These are phyloP conservation scores for Torrubiellomyces zombiae DNA, from an alignment of 2,329 filamentous ascomycete species.

Conservation along the genomic window DNA sequence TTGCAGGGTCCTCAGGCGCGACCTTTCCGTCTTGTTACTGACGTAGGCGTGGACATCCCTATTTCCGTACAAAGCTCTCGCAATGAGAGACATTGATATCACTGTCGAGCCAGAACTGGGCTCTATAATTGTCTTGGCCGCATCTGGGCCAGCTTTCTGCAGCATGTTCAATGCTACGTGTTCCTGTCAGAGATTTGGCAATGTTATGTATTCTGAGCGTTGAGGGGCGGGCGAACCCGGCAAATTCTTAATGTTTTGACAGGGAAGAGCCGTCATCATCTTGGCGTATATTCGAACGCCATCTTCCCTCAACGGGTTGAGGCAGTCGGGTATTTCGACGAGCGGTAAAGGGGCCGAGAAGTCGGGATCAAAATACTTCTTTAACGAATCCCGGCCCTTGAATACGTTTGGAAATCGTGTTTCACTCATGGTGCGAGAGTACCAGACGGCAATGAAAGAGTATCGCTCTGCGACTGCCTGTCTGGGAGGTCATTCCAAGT, in stretches of 20 bases:
- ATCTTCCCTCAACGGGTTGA: slow-evolving; percentile 40
- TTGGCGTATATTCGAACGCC: slow-evolving; percentile 47
- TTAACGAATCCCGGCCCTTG: slow-evolving; percentile 35
- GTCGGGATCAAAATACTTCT: slow-evolving; percentile 42
- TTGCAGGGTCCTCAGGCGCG: slow-evolving; percentile 15
- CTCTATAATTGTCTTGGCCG: slow-evolving; percentile 38
- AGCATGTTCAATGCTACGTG: slow-evolving; percentile 29
- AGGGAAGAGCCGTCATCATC: slow-evolving; percentile 45
- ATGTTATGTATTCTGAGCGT: not conserved
- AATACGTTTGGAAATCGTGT: slow-evolving; percentile 30
- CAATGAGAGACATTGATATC: slow-evolving; percentile 32
- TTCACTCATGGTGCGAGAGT: slow-evolving; percentile 12
- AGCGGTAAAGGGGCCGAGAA: slow-evolving; percentile 37
- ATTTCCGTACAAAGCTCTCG: slow-evolving; percentile 19
- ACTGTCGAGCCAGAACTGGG: slow-evolving; percentile 46
- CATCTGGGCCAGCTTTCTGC: slow-evolving; percentile 24
- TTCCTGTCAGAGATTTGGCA: slow-evolving; percentile 7
- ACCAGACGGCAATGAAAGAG: too few species aligned
- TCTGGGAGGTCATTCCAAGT: too few species aligned
- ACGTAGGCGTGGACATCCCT: slow-evolving; percentile 25
- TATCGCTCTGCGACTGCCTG: too few species aligned
- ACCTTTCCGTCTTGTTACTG: slow-evolving; percentile 28
- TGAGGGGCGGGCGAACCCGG: slow-evolving; percentile 23
- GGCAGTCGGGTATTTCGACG: slow-evolving; percentile 37
- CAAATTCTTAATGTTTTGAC: slow-evolving; percentile 45